Conservation (phyloP, 2,329 filamentous ascomycete genomes). For the Colletotrichum abscissum region DNA sequence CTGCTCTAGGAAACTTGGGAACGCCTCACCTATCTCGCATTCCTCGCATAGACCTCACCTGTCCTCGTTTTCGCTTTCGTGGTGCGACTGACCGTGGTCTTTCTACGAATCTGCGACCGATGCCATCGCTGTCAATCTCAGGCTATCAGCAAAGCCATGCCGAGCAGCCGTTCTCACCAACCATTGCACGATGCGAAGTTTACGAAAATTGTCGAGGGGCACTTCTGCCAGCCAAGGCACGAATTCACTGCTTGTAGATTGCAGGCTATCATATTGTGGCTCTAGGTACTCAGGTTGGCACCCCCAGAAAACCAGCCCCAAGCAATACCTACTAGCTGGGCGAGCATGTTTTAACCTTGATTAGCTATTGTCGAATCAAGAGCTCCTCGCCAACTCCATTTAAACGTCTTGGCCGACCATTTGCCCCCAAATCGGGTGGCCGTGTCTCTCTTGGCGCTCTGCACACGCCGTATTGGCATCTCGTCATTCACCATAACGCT, state of each 20-base stretch:
- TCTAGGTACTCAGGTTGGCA: not conserved
- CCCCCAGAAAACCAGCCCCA: not conserved
- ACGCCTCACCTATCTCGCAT: constrained; percentile 1
- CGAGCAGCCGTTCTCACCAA: not conserved
- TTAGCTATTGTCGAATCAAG: constrained; percentile 6
- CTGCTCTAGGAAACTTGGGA: not conserved
- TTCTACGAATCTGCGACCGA: not conserved
- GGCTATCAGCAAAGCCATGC: not conserved
- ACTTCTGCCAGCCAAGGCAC: not conserved
- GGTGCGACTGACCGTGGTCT: not conserved
- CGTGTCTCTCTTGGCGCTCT: constrained; percentile 22
- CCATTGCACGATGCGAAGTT: not conserved
- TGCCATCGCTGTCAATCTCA: not conserved
- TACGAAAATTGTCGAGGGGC: not conserved
- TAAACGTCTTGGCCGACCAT: constrained; percentile 13
- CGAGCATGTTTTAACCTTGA: constrained; percentile 14
- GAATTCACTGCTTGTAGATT: not conserved
- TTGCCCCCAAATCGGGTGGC: constrained; percentile 10
- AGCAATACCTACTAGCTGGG: not conserved
- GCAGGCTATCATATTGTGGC: not conserved
- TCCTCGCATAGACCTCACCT: constrained; percentile 1
- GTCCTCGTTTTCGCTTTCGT: constrained; percentile 3
- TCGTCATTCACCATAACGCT: not conserved
- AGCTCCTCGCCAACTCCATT: not conserved
- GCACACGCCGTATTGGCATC: constrained; percentile 20